Evolutionary conservation across 1,284 basidiomycete species (phyloP), one percentile per base, ranked within the genome.

Genomic region (Pascua guehoae): DNA sequence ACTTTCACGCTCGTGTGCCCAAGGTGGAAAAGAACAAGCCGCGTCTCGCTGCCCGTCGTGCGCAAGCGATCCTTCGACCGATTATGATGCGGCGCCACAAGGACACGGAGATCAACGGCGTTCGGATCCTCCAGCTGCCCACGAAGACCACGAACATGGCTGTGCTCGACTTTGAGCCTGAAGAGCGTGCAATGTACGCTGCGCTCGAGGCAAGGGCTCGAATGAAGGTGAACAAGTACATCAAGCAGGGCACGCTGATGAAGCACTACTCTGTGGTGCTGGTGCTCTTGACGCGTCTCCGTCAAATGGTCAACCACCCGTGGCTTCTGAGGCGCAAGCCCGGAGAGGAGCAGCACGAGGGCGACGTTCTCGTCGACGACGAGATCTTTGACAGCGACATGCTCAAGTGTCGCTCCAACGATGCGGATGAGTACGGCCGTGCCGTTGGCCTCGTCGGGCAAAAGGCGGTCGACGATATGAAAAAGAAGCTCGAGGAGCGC

Each of bases 101-200:
- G 54, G 73, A 76, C 16, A 68, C 69, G 8, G 58, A 65, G 47
- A 62, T 79, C 12, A 72, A 77, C 49, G 77, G 76, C 9, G 59
- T 65, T 41, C 64, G 63, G 12, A 64, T 76, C 42, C 64, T 76
- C 16, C 58, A 70, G 32, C 66, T 78, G 2, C 71, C 71, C 12
- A 66, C 67, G 0, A 75, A 76, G 62, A 64, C 57, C 0, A 67
- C 67, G 8, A 61, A 67, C 9, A 56, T 75, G 11, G 63, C 66
- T 2, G 58, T 66, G 47, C 66, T 76, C 11, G 64, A 66, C 15
- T 77, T 78, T 51, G 63, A 68, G 24, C 52, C 57, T 4, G 74
- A 78, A 18, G 77, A 79, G 61, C 63, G 74, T 16, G 66, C 68
- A 10, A 71, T 78, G 14, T 78, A 79, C 63, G 63, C 62, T 12